Evolutionary conservation across 148 eudicot species (phyloP).

Genomic region (Chenopodium formosanum): DNA sequence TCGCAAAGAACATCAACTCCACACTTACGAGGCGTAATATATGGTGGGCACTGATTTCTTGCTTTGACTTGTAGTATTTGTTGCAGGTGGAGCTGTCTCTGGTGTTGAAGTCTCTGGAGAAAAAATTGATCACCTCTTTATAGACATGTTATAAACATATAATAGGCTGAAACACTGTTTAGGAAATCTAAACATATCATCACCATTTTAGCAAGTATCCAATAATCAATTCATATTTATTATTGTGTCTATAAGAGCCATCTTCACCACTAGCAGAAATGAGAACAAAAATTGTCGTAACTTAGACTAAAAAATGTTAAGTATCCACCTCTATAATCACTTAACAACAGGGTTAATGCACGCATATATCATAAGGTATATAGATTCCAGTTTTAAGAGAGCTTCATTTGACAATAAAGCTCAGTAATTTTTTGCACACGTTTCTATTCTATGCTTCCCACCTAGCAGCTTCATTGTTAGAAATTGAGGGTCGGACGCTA

Average conservation of each 20-base stretch:
- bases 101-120: slow-evolving; percentile 42
- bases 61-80: slow-evolving; percentile 43
- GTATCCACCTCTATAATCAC: neutral
- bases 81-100: slow-evolving; percentile 38
- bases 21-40: slow-evolving; percentile 84
- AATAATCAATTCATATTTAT: neutral
- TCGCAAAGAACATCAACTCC: neutral
- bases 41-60: slow-evolving; percentile 62
- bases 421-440: neutral
- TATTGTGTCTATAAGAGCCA: neutral
- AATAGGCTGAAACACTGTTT: neutral
- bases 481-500: too few relatives aligned
- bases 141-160: neutral
- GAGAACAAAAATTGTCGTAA: neutral
- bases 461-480: too few relatives aligned
- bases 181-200: neutral
- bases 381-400: too few relatives aligned
- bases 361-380: too few relatives aligned
- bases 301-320: neutral
- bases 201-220: neutral
- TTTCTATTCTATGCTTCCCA: too few relatives aligned
- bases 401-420: too few relatives aligned
- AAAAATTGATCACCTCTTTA: slow-evolving; percentile 2
- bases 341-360: too few relatives aligned
- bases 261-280: neutral